Evolutionary conservation across 352 stramenopile genomes (phyloP).

Genomic region (Lagenidium giganteum): DNA sequence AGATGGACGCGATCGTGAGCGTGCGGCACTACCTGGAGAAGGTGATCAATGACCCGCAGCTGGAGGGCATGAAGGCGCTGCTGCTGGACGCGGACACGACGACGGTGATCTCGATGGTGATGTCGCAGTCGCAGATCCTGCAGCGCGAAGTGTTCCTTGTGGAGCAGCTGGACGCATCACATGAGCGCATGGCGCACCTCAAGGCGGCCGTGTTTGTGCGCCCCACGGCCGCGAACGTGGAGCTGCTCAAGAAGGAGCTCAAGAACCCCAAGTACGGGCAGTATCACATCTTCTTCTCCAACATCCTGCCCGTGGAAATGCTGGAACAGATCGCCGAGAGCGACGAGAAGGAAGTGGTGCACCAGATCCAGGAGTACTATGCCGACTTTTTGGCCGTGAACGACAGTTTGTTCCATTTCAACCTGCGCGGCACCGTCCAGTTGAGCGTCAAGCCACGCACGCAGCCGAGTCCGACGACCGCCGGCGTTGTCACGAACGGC

Average conservation of each 20-base stretch:
- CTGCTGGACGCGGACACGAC: slow-evolving; percentile 93
- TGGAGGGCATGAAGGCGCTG: slow-evolving; percentile 94
- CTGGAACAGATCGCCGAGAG: slow-evolving; percentile 92
- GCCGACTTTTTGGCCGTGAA: slow-evolving; percentile 97
- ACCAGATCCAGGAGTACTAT: slow-evolving; percentile 97
- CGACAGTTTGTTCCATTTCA: slow-evolving; percentile 95
- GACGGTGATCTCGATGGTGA: slow-evolving; percentile 92
- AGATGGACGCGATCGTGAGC: slow-evolving; percentile 60
- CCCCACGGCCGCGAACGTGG: slow-evolving; percentile 88
- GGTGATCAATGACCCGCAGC: slow-evolving; percentile 59
- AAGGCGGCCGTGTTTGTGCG: slow-evolving; percentile 93
- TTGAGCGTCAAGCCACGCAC: slow-evolving; percentile 29
- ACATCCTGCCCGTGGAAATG: slow-evolving; percentile 89
- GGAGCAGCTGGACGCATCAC: slow-evolving; percentile 70
- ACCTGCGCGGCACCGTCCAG: slow-evolving; percentile 60
- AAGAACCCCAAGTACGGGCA: slow-evolving; percentile 90
- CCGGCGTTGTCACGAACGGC: slow-evolving; percentile 28
- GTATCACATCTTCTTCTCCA: slow-evolving; percentile 99
- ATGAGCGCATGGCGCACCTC: slow-evolving; percentile 86
- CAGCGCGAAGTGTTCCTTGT: slow-evolving; percentile 94
- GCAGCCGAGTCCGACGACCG: slow-evolving; percentile 18
- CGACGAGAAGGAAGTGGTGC: slow-evolving; percentile 91
- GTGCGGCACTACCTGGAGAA: slow-evolving; percentile 66
- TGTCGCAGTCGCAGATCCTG: slow-evolving; percentile 93
- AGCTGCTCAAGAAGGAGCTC: slow-evolving; percentile 87